Conservation (phyloP, 2,329 filamentous ascomycete species). For the Fusarium armeniacum region DNA sequence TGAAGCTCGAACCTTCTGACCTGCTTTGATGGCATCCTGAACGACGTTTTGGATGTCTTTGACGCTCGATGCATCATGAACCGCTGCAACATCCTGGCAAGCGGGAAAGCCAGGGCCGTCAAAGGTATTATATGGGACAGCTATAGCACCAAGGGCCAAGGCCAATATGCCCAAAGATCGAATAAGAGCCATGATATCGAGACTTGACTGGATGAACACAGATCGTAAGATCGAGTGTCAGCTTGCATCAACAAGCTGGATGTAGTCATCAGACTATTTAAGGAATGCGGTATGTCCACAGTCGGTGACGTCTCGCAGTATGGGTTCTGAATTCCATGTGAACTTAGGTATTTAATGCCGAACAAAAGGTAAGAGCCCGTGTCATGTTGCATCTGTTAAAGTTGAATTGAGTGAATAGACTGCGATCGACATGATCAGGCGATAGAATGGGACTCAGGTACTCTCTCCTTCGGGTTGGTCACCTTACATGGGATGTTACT, state of each 20-base stretch:
- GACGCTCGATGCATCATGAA: constrained; percentile 8
- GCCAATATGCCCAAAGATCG: neutral
- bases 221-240: neutral
- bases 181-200: neutral
- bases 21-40: constrained; percentile 1
- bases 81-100: neutral
- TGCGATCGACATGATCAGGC: neutral
- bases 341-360: neutral
- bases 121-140: constrained; percentile 11
- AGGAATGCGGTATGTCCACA: neutral
- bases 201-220: too few relatives aligned
- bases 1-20: neutral
- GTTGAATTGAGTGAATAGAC: neutral
- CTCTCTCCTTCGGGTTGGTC: neutral
- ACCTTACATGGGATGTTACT: neutral
- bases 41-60: constrained; percentile 13
- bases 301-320: fast-evolving
- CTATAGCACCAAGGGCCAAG: neutral
- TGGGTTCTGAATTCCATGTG: neutral
- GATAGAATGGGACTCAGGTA: neutral
- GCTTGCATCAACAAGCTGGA: neutral
- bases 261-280: neutral
- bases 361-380: neutral
- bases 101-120: constrained; percentile 10
- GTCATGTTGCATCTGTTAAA: fast-evolving